Percentiles rank a stretch among this genome's conserved stretches.
These are phyloP conservation scores for Lodderomyces elongisporus DNA, from an alignment of 1,139 yeast genomes.

Conservation along the genomic window DNA sequence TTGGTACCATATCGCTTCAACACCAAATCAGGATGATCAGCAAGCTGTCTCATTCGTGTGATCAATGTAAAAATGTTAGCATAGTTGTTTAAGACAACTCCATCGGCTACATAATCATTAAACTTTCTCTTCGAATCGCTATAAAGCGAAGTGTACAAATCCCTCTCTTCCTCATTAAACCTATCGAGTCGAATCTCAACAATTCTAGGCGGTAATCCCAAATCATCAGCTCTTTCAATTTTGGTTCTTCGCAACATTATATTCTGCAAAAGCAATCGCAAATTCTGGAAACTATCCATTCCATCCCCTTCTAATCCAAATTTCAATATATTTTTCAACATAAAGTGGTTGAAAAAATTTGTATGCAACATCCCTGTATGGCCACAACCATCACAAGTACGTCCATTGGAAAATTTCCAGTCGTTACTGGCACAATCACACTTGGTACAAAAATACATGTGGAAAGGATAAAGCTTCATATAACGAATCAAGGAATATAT, in stretches of 20 bases:
- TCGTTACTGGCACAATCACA: slow-evolving; percentile 78
- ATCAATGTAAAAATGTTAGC: slow-evolving; percentile 94
- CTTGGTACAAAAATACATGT: slow-evolving; percentile 83
- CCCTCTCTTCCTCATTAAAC: slow-evolving; percentile 93
- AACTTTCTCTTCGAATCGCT: slow-evolving; percentile 82
- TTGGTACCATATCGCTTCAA: slow-evolving; percentile 58
- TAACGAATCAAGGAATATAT: slow-evolving; percentile 86
- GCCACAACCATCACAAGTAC: slow-evolving; percentile 80
- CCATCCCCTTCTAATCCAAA: slow-evolving; percentile 81
- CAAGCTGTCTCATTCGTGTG: slow-evolving; percentile 95
- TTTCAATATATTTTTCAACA: slow-evolving; percentile 87
- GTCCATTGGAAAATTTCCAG: slow-evolving; percentile 80
- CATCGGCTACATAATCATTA: slow-evolving; percentile 86
- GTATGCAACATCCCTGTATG: slow-evolving; percentile 94
- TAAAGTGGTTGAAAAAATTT: slow-evolving; percentile 90
- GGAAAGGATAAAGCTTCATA: slow-evolving; percentile 77
- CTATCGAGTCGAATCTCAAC: slow-evolving; percentile 81
- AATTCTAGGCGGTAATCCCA: slow-evolving; percentile 92
- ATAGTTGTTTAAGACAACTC: slow-evolving; percentile 90
- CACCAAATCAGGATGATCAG: slow-evolving; percentile 96
- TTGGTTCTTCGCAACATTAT: slow-evolving; percentile 93
- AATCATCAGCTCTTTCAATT: slow-evolving; percentile 91
- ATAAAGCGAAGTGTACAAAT: slow-evolving; percentile 80
- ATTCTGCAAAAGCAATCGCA: slow-evolving; percentile 67
- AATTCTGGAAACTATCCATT: slow-evolving; percentile 65